Conservation (phyloP, 169 alveolate genomes). For the Plasmodium inui region DNA sequence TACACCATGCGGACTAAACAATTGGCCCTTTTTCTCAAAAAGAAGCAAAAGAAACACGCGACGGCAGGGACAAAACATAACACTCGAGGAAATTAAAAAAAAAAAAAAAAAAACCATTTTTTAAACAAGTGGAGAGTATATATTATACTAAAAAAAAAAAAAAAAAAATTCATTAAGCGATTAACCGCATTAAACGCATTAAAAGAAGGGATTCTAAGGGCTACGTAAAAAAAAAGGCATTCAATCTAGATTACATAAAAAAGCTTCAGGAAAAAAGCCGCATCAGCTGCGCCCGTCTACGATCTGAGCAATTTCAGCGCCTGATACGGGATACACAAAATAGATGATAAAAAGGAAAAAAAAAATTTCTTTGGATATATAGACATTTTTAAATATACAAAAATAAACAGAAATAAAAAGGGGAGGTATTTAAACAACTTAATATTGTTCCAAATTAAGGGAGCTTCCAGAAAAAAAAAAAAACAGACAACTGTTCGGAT, state of each 20-base stretch:
- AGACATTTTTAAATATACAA: neutral
- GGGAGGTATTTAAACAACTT: neutral
- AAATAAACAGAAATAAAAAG: neutral
- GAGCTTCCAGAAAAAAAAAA: neutral
- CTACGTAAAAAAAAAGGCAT: neutral
- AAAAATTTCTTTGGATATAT: neutral
- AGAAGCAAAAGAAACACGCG: neutral
- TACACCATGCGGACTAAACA: neutral
- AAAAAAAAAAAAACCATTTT: neutral
- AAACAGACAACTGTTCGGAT: neutral
- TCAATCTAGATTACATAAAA: neutral
- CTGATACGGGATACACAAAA: neutral
- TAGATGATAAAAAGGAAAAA: neutral
- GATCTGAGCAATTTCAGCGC: neutral
- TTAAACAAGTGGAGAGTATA: neutral
- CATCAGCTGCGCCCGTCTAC: neutral
- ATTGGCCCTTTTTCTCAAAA: neutral
- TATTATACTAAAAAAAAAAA: neutral
- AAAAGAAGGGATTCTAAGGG: neutral
- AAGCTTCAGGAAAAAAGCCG: neutral
- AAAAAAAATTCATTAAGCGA: neutral
- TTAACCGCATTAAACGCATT: neutral
- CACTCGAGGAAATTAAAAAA: neutral
- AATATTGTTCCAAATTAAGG: neutral
- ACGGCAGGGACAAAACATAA: neutral